Evolutionary conservation across 305 asterid genomes (phyloP), one percentile per base, ranked within the genome.

Genomic region (Euphrasia arctica): DNA sequence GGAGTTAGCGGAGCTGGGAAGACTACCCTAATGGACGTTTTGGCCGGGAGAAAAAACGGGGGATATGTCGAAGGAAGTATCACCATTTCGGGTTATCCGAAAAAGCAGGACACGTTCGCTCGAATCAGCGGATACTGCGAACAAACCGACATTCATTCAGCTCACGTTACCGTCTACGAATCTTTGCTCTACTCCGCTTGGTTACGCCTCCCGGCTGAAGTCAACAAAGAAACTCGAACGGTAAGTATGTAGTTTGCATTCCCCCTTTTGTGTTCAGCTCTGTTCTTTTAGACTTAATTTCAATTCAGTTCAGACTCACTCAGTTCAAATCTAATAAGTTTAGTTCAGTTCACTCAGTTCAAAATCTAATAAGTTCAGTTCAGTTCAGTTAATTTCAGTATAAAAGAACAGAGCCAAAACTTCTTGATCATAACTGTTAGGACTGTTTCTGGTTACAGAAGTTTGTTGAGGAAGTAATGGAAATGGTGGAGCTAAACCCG

Each of bases 391-490:
- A n/a, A n/a, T n/a, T 18, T 18, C 22, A 18, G 22, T 18, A 18
- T 18, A 18, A 18, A 18, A 18, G 22, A 18, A 18, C 22, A 18
- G 22, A 18, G 22, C 22, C 22, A 18, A 18, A 18, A n/a, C n/a
- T n/a, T n/a, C n/a, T n/a, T n/a, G n/a, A n/a, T 42, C 12, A 7
- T 42, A 10, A 1, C 2, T 42, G 5, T 7, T 41, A 4, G 47
- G 2, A 41, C 7, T 9, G 8, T 3, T 9, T 11, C 10, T 10
- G 49, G n/a, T 4, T 69, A 18, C 50, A 82, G 87, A 72, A 72
- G 82, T 82, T 78, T 67, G 87, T 76, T 29, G 84, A 76, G 55
- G 80, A 82, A 79, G 80, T 82, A 25, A 60, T 82, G 76, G 77
- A 70, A 50, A 10, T 79, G 70, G 79, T 79, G 22, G 87, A 82